Conservation (phyloP, 768 basidiomycete species). For the Russula dissimulans region DNA sequence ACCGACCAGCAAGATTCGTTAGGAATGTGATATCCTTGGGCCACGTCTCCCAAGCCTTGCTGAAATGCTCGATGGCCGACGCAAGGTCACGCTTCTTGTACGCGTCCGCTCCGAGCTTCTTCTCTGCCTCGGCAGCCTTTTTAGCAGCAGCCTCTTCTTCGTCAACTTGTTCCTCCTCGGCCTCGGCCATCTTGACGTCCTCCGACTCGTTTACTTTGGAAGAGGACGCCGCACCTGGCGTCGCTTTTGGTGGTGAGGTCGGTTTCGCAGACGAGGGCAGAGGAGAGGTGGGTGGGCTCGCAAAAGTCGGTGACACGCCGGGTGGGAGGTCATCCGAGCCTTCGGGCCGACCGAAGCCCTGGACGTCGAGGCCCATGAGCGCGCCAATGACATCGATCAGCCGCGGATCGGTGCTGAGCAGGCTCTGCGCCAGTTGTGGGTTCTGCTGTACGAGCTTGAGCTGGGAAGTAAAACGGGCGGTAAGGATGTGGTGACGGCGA, state of each 20-base stretch:
- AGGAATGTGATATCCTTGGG: slow-evolving; percentile 92
- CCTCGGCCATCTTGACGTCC: slow-evolving; percentile 56
- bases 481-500: not conserved
- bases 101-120: slow-evolving; percentile 65
- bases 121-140: slow-evolving; percentile 69
- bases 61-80: slow-evolving; percentile 65
- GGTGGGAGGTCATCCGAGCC: slow-evolving; percentile 75
- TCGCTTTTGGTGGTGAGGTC: slow-evolving; percentile 22
- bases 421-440: slow-evolving; percentile 50
- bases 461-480: slow-evolving; percentile 26
- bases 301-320: slow-evolving; percentile 36
- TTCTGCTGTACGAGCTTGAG: slow-evolving; percentile 60
- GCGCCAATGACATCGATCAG: slow-evolving; percentile 93
- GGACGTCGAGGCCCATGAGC: slow-evolving; percentile 88
- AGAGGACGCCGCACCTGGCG: slow-evolving; percentile 33
- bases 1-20: slow-evolving; percentile 76
- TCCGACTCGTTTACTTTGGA: slow-evolving; percentile 27
- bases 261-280: slow-evolving; percentile 29
- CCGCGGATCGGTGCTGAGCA: slow-evolving; percentile 66
- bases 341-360: slow-evolving; percentile 75
- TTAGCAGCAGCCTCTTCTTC: slow-evolving; percentile 61
- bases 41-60: slow-evolving; percentile 86
- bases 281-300: slow-evolving; percentile 31
- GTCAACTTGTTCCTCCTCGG: slow-evolving; percentile 46
- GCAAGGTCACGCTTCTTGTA: slow-evolving; percentile 85